A percentile compares a stretch with the other conserved stretches of the same genome.
These are phyloP conservation scores for Tolypocladium cylindrosporum DNA, from an alignment of 2,329 filamentous ascomycete species.

Conservation along the genomic window DNA sequence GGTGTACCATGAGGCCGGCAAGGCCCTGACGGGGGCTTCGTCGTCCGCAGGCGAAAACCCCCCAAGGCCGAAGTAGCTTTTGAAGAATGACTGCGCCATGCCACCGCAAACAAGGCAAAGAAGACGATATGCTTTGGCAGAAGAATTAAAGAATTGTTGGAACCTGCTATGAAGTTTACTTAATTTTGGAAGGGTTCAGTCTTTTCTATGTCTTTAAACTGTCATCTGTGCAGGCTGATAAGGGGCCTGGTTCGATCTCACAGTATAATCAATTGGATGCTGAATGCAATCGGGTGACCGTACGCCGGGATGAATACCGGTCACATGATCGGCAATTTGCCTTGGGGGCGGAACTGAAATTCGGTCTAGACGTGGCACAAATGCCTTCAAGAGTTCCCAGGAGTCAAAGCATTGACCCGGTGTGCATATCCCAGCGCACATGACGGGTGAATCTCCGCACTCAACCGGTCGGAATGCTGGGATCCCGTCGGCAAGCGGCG, in stretches of 20 bases:
- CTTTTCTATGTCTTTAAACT: background rate
- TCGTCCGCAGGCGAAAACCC: constrained; percentile 10
- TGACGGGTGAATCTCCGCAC: background rate
- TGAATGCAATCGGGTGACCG: background rate
- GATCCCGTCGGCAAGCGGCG: background rate
- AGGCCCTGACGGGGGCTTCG: constrained; percentile 19
- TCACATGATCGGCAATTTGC: background rate
- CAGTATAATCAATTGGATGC: background rate
- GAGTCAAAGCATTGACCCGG: background rate
- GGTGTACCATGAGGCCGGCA: constrained; percentile 42
- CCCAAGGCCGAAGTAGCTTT: constrained; percentile 28
- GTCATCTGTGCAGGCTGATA: background rate
- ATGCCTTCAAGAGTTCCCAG: background rate
- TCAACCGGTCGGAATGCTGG: background rate
- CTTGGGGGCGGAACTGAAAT: background rate
- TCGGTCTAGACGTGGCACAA: background rate
- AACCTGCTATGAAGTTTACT: background rate
- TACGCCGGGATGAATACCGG: background rate
- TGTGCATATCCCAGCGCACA: background rate
- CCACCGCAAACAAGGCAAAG: background rate
- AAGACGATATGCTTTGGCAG: background rate
- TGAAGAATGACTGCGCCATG: constrained; percentile 17
- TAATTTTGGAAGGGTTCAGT: background rate
- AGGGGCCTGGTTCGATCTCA: no score
- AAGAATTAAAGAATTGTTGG: no score